Percentiles rank a stretch among this genome's conserved stretches.
Conservation (phyloP, 805 yeast genomes). For the Wickerhamiella bombiphila region DNA sequence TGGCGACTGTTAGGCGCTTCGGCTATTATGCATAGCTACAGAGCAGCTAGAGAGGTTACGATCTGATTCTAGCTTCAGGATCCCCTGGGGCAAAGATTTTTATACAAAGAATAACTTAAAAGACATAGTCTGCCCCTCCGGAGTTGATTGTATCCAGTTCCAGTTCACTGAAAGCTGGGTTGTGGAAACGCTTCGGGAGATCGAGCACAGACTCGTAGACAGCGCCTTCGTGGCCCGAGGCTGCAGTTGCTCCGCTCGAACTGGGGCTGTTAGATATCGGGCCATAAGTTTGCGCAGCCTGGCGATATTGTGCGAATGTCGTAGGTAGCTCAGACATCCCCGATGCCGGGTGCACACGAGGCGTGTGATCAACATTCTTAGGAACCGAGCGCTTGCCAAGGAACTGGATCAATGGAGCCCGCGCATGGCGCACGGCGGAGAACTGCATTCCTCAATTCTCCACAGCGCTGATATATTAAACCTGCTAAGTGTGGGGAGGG, state of each 20-base stretch:
- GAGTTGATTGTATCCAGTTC: constrained; percentile 66
- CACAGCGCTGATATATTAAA: no score
- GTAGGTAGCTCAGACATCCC: constrained; percentile 27
- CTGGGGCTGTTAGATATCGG: constrained; percentile 21
- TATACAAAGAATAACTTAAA: no score
- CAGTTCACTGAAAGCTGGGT: constrained; percentile 39
- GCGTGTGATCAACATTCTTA: constrained; percentile 27
- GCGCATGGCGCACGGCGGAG: no score
- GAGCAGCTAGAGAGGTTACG: no score
- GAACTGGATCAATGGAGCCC: constrained; percentile 63
- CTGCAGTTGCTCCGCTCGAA: constrained; percentile 21
- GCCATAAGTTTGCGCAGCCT: constrained; percentile 17
- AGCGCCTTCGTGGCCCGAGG: constrained; percentile 15
- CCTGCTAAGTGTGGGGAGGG: no score
- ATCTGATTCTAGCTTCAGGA: no score
- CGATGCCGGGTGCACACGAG: constrained; percentile 28
- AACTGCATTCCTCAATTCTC: no score
- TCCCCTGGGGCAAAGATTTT: no score
- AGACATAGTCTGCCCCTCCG: constrained; percentile 67
- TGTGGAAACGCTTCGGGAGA: constrained; percentile 64
- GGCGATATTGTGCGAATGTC: constrained; percentile 22
- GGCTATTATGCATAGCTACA: no score
- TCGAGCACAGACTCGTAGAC: constrained; percentile 37
- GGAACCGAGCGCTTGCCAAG: constrained; percentile 53
- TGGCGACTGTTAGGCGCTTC: no score